A percentile compares a stretch with the other conserved stretches of the same genome.
Evolutionary conservation across 768 basidiomycete species (phyloP).

Genomic region (Phaeolepiota aurea): DNA sequence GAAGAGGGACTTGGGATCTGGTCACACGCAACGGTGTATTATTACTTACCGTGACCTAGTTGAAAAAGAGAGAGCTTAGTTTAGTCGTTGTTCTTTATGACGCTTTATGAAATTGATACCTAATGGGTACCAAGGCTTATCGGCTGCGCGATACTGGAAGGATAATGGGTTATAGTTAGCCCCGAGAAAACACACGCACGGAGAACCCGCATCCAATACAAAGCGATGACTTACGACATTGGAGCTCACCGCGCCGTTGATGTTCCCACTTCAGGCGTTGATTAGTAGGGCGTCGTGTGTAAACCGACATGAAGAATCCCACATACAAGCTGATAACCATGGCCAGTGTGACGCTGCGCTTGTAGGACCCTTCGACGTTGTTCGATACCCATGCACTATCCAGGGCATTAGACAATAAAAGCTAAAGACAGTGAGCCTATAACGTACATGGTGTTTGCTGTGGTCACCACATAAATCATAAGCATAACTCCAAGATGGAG

Average conservation of each 20-base stretch:
- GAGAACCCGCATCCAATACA: too few relatives aligned
- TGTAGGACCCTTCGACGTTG: constrained; percentile 70
- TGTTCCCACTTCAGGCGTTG: constrained; percentile 42
- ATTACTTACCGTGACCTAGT: constrained; percentile 18
- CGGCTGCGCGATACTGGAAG: constrained; percentile 49
- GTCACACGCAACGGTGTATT: too few relatives aligned
- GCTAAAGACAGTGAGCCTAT: background rate
- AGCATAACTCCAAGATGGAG: too few relatives aligned
- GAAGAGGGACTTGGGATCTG: too few relatives aligned
- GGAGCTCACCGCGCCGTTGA: constrained; percentile 71
- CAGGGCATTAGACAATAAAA: constrained; percentile 1
- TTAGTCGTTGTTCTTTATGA: constrained; percentile 1
- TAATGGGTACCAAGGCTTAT: constrained; percentile 62
- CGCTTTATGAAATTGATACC: constrained; percentile 14
- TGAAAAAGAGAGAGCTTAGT: too few relatives aligned
- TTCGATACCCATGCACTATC: constrained; percentile 53
- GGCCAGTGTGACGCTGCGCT: constrained; percentile 62
- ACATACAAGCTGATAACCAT: constrained; percentile 61
- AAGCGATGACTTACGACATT: constrained; percentile 52
- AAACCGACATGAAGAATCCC: background rate
- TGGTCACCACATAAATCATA: background rate
- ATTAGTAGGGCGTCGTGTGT: background rate
- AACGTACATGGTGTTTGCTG: constrained; percentile 53
- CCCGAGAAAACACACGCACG: too few relatives aligned
- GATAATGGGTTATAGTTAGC: too few relatives aligned